phyloP scores from a whole-genome alignment of 371 early-diverging fungal genomes.

The Circinella umbellata region DNA sequence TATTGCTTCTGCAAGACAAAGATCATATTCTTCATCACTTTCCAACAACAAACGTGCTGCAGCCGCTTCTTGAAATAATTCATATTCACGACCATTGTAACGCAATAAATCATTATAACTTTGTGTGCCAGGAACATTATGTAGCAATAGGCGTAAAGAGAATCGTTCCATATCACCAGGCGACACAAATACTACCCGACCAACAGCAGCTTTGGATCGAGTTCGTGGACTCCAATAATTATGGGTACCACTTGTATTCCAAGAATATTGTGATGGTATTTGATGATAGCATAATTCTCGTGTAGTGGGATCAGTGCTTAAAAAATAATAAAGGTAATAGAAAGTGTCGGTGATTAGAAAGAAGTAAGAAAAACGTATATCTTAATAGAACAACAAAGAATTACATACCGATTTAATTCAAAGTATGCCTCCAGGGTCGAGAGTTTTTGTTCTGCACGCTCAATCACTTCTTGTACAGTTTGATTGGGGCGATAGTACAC shows the following conservation, averaged over 20 bases:
- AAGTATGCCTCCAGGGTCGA: background rate
- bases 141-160: background rate
- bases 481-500: slow-evolving; percentile 18
- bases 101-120: slow-evolving; percentile 7
- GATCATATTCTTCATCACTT: slow-evolving; percentile 9
- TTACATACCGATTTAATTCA: background rate
- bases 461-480: slow-evolving; percentile 15
- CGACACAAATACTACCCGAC: slow-evolving; percentile 6
- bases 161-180: background rate
- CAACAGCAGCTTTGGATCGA: background rate
- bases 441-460: background rate
- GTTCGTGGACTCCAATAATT: too few relatives aligned
- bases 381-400: too few relatives aligned
- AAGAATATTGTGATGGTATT: background rate
- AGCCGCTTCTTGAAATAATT: slow-evolving; percentile 3
- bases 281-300: slow-evolving; percentile 1
- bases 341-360: background rate
- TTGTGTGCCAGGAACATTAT: slow-evolving; percentile 10
- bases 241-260: too few relatives aligned
- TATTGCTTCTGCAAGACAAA: slow-evolving; percentile 10
- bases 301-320: slow-evolving; percentile 16
- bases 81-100: background rate
- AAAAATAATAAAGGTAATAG: slow-evolving; percentile 14
- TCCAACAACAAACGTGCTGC: slow-evolving; percentile 4
- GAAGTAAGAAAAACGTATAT: too few relatives aligned